Evolutionary conservation across 2,329 filamentous ascomycete species (phyloP).

Genomic region (Ploettnerulaceae sp.): DNA sequence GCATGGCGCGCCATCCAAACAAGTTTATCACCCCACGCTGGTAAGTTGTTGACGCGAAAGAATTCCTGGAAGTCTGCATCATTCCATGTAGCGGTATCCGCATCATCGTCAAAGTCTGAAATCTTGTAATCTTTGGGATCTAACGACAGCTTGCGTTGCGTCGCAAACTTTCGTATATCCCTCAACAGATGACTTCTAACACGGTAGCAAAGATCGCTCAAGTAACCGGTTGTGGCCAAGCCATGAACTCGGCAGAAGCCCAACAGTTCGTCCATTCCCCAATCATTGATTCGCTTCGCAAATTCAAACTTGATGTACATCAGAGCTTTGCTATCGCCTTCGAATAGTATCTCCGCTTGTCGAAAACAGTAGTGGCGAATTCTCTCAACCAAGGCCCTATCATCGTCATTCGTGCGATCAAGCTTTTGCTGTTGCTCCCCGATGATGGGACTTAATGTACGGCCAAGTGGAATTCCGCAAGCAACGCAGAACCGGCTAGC

Average conservation of each 20-base stretch:
- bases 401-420: not conserved
- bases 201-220: not conserved
- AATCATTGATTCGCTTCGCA: conserved; percentile 1
- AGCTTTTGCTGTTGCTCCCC: conserved; percentile 2
- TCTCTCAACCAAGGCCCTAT: conserved; percentile 7
- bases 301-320: conserved; percentile 2
- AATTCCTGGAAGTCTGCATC: not conserved
- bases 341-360: conserved; percentile 1
- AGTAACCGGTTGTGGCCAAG: not conserved
- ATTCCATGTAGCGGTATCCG: not conserved
- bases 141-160: not conserved
- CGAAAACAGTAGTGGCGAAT: conserved; percentile 3
- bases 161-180: not conserved
- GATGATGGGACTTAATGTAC: not conserved
- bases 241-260: not conserved
- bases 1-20: not conserved
- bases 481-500: not conserved
- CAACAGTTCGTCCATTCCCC: not conserved
- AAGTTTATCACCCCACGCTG: conserved; percentile 5
- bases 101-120: not conserved
- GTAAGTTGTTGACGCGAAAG: conserved; percentile 9
- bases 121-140: not conserved
- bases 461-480: not conserved
- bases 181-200: not conserved
- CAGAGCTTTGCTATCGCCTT: not conserved